Conservation (phyloP, 1,284 basidiomycete genomes). For the Papiliotrema nemorosa region DNA sequence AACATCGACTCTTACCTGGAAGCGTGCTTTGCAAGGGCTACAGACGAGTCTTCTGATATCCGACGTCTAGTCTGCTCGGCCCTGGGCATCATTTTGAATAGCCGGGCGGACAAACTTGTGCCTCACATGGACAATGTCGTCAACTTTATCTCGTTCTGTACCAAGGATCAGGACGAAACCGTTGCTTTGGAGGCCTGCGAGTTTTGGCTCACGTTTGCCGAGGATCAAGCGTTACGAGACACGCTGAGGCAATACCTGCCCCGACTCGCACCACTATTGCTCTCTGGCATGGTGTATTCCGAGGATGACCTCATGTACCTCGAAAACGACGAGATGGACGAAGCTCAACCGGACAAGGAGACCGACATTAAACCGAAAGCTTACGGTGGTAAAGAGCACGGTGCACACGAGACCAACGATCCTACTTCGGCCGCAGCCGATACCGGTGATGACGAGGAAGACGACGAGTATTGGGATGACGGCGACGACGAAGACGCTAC, state of each 20-base stretch:
- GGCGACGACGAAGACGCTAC: constrained; percentile 91
- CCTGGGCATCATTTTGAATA: constrained; percentile 85
- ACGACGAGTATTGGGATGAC: constrained; percentile 81
- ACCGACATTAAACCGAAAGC: constrained; percentile 94
- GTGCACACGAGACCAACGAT: constrained; percentile 60
- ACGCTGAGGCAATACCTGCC: constrained; percentile 80
- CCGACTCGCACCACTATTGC: constrained; percentile 85
- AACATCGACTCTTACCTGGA: constrained; percentile 93
- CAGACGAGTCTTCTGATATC: constrained; percentile 87
- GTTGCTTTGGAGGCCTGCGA: constrained; percentile 97
- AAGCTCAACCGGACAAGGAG: constrained; percentile 85
- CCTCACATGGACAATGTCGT: constrained; percentile 94
- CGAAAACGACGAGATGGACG: constrained; percentile 80
- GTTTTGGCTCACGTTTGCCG: constrained; percentile 99
- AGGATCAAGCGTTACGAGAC: constrained; percentile 79
- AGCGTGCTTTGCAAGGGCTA: constrained; percentile 88
- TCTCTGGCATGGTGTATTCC: constrained; percentile 96
- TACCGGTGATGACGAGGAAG: constrained; percentile 55
- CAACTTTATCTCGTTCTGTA: constrained; percentile 98
- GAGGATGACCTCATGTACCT: constrained; percentile 95
- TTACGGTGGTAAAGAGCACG: constrained; percentile 76
- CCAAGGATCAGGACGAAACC: constrained; percentile 91
- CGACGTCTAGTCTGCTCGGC: constrained; percentile 95
- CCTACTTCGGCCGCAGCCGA: constrained; percentile 18
- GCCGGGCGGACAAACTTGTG: constrained; percentile 91